A percentile compares a stretch with the other conserved stretches of the same genome.
Evolutionary conservation across 768 basidiomycete species (phyloP).

Genomic region (Boletus vinaceobasis): DNA sequence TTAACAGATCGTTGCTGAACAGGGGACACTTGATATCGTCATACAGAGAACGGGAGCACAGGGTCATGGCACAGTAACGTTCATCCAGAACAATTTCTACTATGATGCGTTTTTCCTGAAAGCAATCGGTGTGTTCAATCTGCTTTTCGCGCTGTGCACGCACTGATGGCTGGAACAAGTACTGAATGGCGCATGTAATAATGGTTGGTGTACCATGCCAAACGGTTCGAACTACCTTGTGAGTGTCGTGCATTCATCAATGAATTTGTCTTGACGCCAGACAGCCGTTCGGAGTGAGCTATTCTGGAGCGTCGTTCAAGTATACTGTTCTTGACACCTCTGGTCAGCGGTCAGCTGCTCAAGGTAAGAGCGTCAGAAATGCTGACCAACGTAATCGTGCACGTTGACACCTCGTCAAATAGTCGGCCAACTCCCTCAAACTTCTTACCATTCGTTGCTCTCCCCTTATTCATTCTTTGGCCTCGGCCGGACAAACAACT

Average conservation of each 20-base stretch:
- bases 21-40: slow-evolving; percentile 93
- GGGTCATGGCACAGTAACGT: slow-evolving; percentile 59
- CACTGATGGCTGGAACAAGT: slow-evolving; percentile 43
- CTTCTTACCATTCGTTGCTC: slow-evolving; percentile 84
- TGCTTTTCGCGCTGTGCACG: not conserved
- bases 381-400: not conserved
- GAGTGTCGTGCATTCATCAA: slow-evolving; percentile 25
- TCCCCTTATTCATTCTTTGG: slow-evolving; percentile 96
- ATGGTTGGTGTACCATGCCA: slow-evolving; percentile 66
- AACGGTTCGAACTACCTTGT: slow-evolving; percentile 76
- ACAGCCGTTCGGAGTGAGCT: slow-evolving; percentile 91
- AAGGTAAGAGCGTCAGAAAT: slow-evolving; percentile 48
- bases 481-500: slow-evolving; percentile 96
- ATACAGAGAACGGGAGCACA: slow-evolving; percentile 77
- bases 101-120: slow-evolving; percentile 99
- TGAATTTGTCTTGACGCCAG: slow-evolving; percentile 2
- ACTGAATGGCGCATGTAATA: slow-evolving; percentile 88
- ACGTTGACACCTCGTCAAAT: slow-evolving; percentile 7
- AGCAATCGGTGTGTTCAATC: slow-evolving; percentile 67
- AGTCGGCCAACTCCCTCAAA: slow-evolving; percentile 93
- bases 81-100: slow-evolving; percentile 96
- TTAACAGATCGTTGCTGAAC: not conserved
- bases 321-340: slow-evolving; percentile 93
- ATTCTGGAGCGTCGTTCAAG: slow-evolving; percentile 93
- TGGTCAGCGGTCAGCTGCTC: slow-evolving; percentile 84